Conservation (phyloP, 306 rosid genomes). For the Rubus parviflorus region DNA sequence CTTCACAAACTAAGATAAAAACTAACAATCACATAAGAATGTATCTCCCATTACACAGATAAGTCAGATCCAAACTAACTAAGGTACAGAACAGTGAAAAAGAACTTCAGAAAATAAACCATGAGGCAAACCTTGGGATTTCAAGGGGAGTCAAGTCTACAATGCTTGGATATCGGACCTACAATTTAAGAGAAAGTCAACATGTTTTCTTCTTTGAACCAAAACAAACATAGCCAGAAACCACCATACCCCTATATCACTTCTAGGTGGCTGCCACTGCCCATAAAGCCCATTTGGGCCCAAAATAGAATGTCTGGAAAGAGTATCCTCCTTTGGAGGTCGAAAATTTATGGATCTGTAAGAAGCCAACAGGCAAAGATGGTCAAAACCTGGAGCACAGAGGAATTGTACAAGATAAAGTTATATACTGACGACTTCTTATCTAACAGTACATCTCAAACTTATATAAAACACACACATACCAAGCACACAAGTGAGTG, state of each 20-base stretch:
- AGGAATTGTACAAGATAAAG: too few relatives aligned
- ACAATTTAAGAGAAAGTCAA: conserved; percentile 53
- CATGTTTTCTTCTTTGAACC: conserved; percentile 26
- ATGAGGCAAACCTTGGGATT: conserved; percentile 65
- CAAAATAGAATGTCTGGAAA: conserved; percentile 83
- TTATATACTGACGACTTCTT: not conserved
- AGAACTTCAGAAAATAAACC: conserved; percentile 19
- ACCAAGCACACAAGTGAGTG: not conserved
- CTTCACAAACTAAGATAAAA: conserved; percentile 16
- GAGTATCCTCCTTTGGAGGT: conserved; percentile 78
- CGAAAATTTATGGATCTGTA: conserved; percentile 64
- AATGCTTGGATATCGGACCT: conserved; percentile 84
- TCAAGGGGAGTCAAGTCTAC: conserved; percentile 68
- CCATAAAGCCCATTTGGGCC: conserved; percentile 85
- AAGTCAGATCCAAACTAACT: conserved; percentile 10
- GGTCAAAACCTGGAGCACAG: not conserved
- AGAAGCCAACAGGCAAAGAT: conserved; percentile 23
- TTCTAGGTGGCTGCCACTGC: conserved; percentile 72
- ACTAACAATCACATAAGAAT: conserved; percentile 11
- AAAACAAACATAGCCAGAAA: conserved; percentile 19
- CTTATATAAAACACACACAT: not conserved
- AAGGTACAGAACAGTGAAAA: conserved; percentile 18
- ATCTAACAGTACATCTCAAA: not conserved
- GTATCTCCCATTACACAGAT: conserved; percentile 7
- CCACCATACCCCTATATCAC: conserved; percentile 68